phyloP scores from a whole-genome alignment of 2,329 filamentous ascomycete species.

The Cercospora canescens region DNA sequence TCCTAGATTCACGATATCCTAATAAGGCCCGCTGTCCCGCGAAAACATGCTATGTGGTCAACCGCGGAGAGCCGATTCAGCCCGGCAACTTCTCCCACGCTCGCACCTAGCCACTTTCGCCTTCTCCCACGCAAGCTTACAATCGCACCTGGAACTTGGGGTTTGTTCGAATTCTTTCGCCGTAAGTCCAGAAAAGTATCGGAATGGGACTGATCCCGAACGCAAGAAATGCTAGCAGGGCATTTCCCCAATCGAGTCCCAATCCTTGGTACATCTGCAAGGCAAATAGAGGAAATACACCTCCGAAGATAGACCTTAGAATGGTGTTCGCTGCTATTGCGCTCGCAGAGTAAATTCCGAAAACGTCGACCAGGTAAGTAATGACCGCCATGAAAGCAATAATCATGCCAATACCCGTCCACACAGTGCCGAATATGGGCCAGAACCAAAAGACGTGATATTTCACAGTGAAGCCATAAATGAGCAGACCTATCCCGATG shows the following conservation, averaged over 20 bases:
- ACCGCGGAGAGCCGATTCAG: neutral
- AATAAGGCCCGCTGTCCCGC: neutral
- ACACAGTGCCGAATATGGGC: conserved; percentile 30
- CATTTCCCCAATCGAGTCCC: conserved; percentile 63
- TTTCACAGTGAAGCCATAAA: conserved; percentile 27
- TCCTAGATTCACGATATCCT: neutral
- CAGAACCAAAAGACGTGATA: conserved; percentile 25
- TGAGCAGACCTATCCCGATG: conserved; percentile 22
- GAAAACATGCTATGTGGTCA: neutral
- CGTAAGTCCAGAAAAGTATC: conserved; percentile 46
- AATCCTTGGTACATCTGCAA: conserved; percentile 59
- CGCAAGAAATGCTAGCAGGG: conserved; percentile 54
- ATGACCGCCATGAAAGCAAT: conserved; percentile 31
- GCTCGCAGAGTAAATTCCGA: conserved; percentile 59
- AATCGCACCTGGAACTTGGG: conserved; percentile 24
- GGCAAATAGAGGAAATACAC: conserved; percentile 58
- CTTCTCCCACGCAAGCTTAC: neutral
- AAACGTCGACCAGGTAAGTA: conserved; percentile 67
- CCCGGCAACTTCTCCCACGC: neutral
- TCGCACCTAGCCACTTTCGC: neutral
- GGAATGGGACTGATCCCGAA: conserved; percentile 49
- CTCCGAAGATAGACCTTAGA: conserved; percentile 56
- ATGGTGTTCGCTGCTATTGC: conserved; percentile 67
- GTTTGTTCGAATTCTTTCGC: conserved; percentile 42
- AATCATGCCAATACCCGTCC: conserved; percentile 32